Evolutionary conservation across 345 rosid species (phyloP).

Genomic region (Lumnitzera littorea): DNA sequence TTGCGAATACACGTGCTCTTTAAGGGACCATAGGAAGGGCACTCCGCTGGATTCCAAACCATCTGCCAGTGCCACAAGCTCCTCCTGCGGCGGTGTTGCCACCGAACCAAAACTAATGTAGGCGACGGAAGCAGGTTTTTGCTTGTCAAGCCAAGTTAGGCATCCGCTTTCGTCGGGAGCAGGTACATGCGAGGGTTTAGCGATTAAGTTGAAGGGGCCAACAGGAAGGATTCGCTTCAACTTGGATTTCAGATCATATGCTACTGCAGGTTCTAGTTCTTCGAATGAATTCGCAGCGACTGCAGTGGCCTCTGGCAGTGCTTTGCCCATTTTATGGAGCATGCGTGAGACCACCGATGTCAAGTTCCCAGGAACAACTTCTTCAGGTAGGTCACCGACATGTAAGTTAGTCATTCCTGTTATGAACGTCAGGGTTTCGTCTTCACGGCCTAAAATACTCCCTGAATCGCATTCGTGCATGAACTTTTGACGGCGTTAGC

Average conservation of each 20-base stretch:
- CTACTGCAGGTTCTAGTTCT: conserved; percentile 28
- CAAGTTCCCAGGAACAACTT: background rate
- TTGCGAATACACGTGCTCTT: background rate
- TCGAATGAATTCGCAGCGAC: conserved; percentile 35
- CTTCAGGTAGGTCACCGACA: conserved; percentile 34
- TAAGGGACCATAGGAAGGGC: conserved; percentile 28
- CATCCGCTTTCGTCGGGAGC: conserved; percentile 33
- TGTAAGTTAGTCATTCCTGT: conserved; percentile 38
- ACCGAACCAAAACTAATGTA: conserved; percentile 61
- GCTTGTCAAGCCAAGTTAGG: conserved; percentile 45
- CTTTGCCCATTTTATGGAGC: conserved; percentile 24
- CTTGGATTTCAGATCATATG: conserved; percentile 29
- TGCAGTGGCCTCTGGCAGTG: conserved; percentile 33
- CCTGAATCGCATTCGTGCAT: background rate
- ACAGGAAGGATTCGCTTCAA: conserved; percentile 23
- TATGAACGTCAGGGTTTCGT: conserved; percentile 31
- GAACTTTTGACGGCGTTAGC: background rate
- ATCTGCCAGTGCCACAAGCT: conserved; percentile 38
- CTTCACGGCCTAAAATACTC: conserved; percentile 6
- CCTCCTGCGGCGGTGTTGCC: conserved; percentile 22
- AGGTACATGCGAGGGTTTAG: background rate
- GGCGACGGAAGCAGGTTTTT: conserved; percentile 27
- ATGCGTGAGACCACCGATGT: conserved; percentile 18
- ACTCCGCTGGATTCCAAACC: conserved; percentile 34
- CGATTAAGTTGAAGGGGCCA: conserved; percentile 7